Evolutionary conservation across 2,329 filamentous ascomycete species (phyloP), one percentile per base, ranked within the genome.

Genomic region (Exutisphaerella laricina): DNA sequence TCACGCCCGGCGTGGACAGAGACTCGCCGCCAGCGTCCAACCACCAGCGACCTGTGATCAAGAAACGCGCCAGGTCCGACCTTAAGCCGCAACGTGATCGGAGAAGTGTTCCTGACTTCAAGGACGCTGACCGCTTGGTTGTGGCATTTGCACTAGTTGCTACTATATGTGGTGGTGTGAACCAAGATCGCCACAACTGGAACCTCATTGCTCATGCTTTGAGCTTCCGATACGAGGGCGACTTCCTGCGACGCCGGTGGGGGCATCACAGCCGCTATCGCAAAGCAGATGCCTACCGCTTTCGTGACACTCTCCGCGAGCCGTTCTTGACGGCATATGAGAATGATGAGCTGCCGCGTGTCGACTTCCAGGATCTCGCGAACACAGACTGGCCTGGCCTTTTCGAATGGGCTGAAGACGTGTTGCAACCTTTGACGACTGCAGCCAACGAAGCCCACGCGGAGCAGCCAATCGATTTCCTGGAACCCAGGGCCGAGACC

Each of bases 351-450:
- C 52, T 89, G 1, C 73, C 79, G 1, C 61, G 70, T 2, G 69
- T 89, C 14, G 70, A 87, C 58, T 85, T 77, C 50, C 72, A 84
- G 38, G 66, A 83, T 33, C 70, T 80, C 0, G 61, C 74, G 28
- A 71, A 73, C 1, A 87, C 86, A 46, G 81, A 89, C 57, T 88
- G 85, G 84, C 65, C 69, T 7, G 63, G 61, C 4, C 63, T 89
- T 4, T 74, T 88, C 34, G 69, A 74, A 25, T 90, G 85, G 85
- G 74, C 80, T 1, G 67, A 78, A 50, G 69, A 72, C 16, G 74
- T 62, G 17, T 45, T 58, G 18, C 32, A 42, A 25, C 45, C 44
- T 38, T 60, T 25, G 44, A 53, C 35, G 36, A 25, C 42, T 14
- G 53, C 77, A 3, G 64, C 17, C 9, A 10, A 12, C 12, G 12